Evolutionary conservation across 345 rosid species (phyloP).

Genomic region (Pistacia vera): DNA sequence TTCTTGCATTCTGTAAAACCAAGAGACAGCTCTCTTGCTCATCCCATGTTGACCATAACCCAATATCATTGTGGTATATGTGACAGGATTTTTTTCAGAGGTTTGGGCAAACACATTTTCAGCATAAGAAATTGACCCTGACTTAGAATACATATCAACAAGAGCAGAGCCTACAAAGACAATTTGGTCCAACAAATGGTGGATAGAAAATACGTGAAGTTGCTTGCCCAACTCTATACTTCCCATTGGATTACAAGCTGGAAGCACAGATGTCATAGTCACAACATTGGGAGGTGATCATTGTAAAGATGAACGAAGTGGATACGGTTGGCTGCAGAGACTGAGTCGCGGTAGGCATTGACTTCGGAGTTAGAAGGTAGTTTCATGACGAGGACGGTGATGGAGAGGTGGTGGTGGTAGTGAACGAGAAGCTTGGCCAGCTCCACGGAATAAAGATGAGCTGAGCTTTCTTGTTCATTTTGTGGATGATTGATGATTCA

Average conservation of each 20-base stretch:
- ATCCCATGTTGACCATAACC: conserved; percentile 91
- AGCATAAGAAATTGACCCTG: conserved; percentile 63
- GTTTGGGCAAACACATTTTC: conserved; percentile 54
- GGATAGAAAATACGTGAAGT: conserved; percentile 74
- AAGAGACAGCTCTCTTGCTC: conserved; percentile 72
- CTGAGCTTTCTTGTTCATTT: too few species aligned
- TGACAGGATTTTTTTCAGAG: conserved; percentile 67
- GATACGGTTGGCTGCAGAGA: too few species aligned
- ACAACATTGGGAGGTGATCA: conserved; percentile 57
- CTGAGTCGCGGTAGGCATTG: too few species aligned
- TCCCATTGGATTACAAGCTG: conserved; percentile 72
- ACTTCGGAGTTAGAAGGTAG: too few species aligned
- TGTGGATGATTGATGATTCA: too few species aligned
- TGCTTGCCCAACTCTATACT: conserved; percentile 70
- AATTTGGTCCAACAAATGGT: conserved; percentile 59
- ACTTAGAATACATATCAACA: conserved; percentile 86
- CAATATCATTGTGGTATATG: conserved; percentile 77
- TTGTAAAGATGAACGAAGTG: too few species aligned
- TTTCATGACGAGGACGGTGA: too few species aligned
- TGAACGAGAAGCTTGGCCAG: too few species aligned
- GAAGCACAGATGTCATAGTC: conserved; percentile 74
- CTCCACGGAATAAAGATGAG: too few species aligned
- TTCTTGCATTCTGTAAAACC: conserved; percentile 66
- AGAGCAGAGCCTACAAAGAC: conserved; percentile 78
- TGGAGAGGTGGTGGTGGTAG: too few species aligned